A percentile compares a stretch with the other conserved stretches of the same genome.
These are phyloP conservation scores for Limnanthes douglasii DNA, from an alignment of 345 rosid genomes.

Conservation along the genomic window DNA sequence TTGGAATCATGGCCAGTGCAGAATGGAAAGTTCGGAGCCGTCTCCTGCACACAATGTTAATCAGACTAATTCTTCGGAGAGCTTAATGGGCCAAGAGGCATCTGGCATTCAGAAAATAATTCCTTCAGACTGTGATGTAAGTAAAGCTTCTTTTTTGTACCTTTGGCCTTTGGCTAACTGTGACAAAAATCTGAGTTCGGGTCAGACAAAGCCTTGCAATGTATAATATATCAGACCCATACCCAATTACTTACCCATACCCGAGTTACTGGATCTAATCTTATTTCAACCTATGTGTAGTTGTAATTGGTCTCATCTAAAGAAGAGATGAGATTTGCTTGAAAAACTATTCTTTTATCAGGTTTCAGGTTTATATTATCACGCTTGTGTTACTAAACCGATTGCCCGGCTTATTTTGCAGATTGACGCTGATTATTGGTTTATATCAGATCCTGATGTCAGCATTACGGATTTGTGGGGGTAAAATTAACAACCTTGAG, in stretches of 20 bases:
- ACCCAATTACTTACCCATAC: not conserved
- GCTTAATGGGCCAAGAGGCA: slow-evolving; percentile 7
- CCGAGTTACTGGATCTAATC: not conserved
- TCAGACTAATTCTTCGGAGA: slow-evolving; percentile 1
- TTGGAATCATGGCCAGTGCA: slow-evolving; percentile 6
- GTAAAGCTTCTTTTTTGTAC: too few species aligned
- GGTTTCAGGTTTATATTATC: not conserved
- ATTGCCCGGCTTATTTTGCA: slow-evolving; percentile 11
- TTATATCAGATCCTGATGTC: slow-evolving; percentile 32
- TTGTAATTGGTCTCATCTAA: not conserved
- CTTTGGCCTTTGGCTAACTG: too few species aligned
- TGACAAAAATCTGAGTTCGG: too few species aligned
- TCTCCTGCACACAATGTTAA: slow-evolving; percentile 5
- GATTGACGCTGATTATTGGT: slow-evolving; percentile 64
- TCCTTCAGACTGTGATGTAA: slow-evolving; percentile 40
- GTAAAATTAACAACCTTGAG: too few species aligned
- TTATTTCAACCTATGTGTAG: not conserved
- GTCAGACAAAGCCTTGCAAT: not conserved
- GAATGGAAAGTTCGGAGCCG: slow-evolving; percentile 7
- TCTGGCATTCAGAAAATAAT: slow-evolving; percentile 39
- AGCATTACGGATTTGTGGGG: slow-evolving; percentile 49
- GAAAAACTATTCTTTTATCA: not conserved
- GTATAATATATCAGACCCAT: not conserved
- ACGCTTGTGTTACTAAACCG: not conserved
- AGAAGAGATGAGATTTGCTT: not conserved